Evolutionary conservation across 768 basidiomycete genomes (phyloP), one percentile per base, ranked within the genome.

Genomic region (Hortiboletus flavorubellus): DNA sequence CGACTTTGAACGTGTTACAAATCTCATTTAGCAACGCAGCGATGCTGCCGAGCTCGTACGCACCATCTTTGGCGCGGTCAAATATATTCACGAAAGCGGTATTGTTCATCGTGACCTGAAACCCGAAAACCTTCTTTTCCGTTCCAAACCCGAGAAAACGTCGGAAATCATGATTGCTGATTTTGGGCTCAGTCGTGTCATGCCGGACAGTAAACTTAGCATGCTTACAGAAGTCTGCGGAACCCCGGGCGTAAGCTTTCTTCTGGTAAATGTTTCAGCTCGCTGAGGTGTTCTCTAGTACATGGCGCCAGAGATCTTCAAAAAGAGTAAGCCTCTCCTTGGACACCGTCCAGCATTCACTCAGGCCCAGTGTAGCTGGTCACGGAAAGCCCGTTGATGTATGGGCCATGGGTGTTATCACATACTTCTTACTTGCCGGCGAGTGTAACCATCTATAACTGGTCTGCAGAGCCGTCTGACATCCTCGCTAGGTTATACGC

Each of bases 341-440:
- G n/a, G 9, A 12, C 8, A 33, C 21, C 14, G 10, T 45, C n/a
- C 8, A 8, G 8, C 23, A 53, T 38, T 41, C 33, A 41, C 40
- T 59, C 47, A 59, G 29, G 14, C 16, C 30, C 29, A 9, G 42
- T 50, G 31, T 65, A 90, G 89, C 86, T 52, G 96, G 96, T 4
- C 96, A 99, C 64, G 84, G 89, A 40, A 97, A 91, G 73, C 94
- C 95, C 9, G 95, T 97, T 16, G 96, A 96, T 64, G 75, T 96
- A 52, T 95, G 93, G 95, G 94, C 96, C 1, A 95, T 98, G 84
- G 96, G 96, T 38, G 96, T 99, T 46, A 95, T 99, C 71, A 91
- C 96, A 12, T 98, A 98, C 75, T 97, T 97, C 86, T 76, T 98
- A 4, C 86, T 98, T 29, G 86, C 86, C 49, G 86, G 84, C 68